These are phyloP conservation scores for Favolaschia claudopus DNA, from an alignment of 768 basidiomycete species.

Conservation along the genomic window DNA sequence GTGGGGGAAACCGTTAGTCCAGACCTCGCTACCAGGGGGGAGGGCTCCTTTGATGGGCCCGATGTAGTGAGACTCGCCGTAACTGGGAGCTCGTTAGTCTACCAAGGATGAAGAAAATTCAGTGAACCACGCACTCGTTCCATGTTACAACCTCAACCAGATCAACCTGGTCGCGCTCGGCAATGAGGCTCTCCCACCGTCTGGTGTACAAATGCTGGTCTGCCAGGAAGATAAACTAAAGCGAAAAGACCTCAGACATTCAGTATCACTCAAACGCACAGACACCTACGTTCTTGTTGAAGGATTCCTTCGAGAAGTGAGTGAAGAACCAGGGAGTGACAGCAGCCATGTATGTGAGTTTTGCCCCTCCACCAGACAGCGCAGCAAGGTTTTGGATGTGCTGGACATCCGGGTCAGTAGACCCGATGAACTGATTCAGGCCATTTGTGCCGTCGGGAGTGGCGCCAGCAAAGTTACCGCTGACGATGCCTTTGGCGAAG, in stretches of 20 bases:
- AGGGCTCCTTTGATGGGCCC: constrained; percentile 78
- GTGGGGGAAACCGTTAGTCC: constrained; percentile 75
- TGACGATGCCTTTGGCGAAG: constrained; percentile 41
- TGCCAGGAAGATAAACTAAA: constrained; percentile 67
- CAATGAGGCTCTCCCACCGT: constrained; percentile 73
- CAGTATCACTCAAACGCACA: background rate
- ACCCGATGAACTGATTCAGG: constrained; percentile 51
- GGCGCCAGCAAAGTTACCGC: constrained; percentile 20
- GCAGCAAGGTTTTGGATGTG: constrained; percentile 56
- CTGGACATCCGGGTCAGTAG: constrained; percentile 58
- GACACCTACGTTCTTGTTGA: constrained; percentile 74
- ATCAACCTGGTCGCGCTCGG: constrained; percentile 62
- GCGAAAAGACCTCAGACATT: constrained; percentile 2
- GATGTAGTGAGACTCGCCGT: constrained; percentile 80
- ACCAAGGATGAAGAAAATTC: background rate
- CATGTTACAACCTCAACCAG: constrained; percentile 69
- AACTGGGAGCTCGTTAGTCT: constrained; percentile 33
- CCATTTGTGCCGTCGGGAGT: constrained; percentile 32
- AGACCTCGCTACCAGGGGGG: constrained; percentile 71
- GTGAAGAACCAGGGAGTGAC: constrained; percentile 85
- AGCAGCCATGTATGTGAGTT: constrained; percentile 54
- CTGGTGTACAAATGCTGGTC: constrained; percentile 73
- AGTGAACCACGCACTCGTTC: constrained; percentile 56
- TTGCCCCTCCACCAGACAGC: constrained; percentile 31
- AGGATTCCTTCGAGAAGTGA: constrained; percentile 71